phyloP scores from a whole-genome alignment of 345 rosid species.

The Salix koriyanagi region DNA sequence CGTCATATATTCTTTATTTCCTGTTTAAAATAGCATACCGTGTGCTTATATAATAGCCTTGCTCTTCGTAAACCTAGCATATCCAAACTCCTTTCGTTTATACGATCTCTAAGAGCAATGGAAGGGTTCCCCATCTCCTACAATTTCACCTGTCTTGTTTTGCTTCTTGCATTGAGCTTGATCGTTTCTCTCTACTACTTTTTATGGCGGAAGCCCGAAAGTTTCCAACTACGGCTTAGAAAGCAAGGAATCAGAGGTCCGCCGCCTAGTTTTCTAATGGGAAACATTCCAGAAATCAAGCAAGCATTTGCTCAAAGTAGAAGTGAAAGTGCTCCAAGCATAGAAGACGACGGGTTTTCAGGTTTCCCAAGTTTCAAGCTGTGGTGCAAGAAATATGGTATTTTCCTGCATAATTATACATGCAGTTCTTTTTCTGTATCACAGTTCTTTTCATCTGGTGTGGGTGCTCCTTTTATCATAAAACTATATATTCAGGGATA shows the following conservation, averaged over 20 bases:
- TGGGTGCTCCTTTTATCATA: background rate
- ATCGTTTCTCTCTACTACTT: background rate
- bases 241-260: constrained; percentile 28
- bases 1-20: too few relatives aligned
- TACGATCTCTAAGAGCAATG: too few relatives aligned
- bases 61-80: too few relatives aligned
- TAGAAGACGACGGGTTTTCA: background rate
- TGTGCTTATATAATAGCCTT: too few relatives aligned
- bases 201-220: constrained; percentile 4
- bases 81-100: too few relatives aligned
- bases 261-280: constrained; percentile 11
- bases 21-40: too few relatives aligned
- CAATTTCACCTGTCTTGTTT: background rate
- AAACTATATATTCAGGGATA: too few relatives aligned
- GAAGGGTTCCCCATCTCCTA: too few relatives aligned
- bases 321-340: too few relatives aligned
- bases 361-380: too few relatives aligned
- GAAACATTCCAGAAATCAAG: constrained; percentile 18
- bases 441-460: background rate
- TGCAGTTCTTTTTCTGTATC: background rate
- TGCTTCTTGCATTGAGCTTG: background rate
- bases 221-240: background rate
- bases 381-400: too few relatives aligned
- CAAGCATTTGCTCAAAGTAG: background rate
- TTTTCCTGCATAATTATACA: too few relatives aligned